phyloP scores from a whole-genome alignment of 2,329 filamentous ascomycete genomes.

The Penicillium sp. region DNA sequence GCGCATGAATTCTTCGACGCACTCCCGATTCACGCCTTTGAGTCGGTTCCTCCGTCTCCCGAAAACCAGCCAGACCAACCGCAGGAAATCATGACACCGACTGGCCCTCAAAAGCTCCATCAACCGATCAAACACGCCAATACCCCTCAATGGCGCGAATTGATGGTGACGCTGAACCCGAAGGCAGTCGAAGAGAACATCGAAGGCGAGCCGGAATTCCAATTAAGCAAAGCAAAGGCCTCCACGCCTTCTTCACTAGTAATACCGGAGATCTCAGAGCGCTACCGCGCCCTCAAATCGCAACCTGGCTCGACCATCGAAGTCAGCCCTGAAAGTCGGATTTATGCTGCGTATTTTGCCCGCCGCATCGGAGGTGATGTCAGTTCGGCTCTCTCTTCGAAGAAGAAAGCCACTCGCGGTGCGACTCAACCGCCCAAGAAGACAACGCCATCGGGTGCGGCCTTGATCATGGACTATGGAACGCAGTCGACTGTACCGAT shows the following conservation, averaged over 20 bases:
- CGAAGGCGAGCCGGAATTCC: conserved; percentile 67
- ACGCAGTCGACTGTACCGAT: conserved; percentile 70
- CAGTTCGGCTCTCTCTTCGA: conserved; percentile 31
- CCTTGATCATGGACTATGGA: conserved; percentile 94
- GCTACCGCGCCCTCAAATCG: conserved; percentile 69
- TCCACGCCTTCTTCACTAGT: conserved; percentile 78
- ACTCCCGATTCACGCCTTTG: conserved; percentile 90
- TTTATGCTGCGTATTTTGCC: conserved; percentile 77
- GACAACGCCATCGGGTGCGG: conserved; percentile 66
- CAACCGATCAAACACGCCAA: conserved; percentile 37
- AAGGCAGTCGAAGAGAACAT: conserved; percentile 48
- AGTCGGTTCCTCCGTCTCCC: conserved; percentile 57
- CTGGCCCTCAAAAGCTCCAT: conserved; percentile 45
- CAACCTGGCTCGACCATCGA: conserved; percentile 70
- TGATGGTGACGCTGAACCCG: conserved; percentile 66
- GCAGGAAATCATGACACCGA: conserved; percentile 47
- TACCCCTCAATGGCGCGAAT: conserved; percentile 68
- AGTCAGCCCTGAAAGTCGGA: conserved; percentile 78
- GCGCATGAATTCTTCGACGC: conserved; percentile 99
- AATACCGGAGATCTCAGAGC: conserved; percentile 71
- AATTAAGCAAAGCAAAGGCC: conserved; percentile 68
- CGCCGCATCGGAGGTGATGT: conserved; percentile 66
- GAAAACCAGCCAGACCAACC: conserved; percentile 36
- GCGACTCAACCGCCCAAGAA: conserved; percentile 47
- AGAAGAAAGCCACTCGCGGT: conserved; percentile 9